These are phyloP conservation scores for Sarocladium strictum DNA, from an alignment of 2,329 filamentous ascomycete genomes.

Conservation along the genomic window DNA sequence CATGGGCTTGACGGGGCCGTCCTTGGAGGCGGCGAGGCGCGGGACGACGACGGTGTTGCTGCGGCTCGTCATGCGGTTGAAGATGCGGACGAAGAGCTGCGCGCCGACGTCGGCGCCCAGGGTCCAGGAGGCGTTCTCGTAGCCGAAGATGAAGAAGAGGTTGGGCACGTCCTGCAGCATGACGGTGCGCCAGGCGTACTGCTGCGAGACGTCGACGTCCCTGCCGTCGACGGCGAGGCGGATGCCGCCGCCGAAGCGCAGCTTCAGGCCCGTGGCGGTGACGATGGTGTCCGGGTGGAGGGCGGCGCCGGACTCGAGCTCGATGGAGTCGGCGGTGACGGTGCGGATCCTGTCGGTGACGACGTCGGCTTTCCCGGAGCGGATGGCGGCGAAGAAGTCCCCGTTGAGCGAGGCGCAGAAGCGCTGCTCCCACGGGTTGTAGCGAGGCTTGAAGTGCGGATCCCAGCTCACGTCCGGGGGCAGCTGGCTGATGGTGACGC, in stretches of 20 bases:
- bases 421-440: constrained; percentile 62
- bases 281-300: constrained; percentile 57
- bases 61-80: constrained; percentile 42
- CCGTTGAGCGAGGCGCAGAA: constrained; percentile 50
- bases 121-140: constrained; percentile 57
- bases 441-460: constrained; percentile 49
- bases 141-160: constrained; percentile 51
- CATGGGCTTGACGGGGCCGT: constrained; percentile 31
- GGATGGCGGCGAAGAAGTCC: constrained; percentile 38
- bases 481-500: constrained; percentile 36
- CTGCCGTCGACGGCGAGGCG: constrained; percentile 44
- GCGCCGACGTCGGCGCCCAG: constrained; percentile 51
- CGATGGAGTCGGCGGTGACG: constrained; percentile 36
- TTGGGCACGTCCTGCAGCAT: constrained; percentile 62
- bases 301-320: constrained; percentile 33
- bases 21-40: constrained; percentile 24
- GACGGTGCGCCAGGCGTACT: constrained; percentile 50
- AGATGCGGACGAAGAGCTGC: constrained; percentile 40
- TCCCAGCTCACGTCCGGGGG: constrained; percentile 40
- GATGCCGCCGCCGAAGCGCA: constrained; percentile 49
- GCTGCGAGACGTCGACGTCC: constrained; percentile 33
- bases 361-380: constrained; percentile 31
- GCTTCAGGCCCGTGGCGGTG: constrained; percentile 56
- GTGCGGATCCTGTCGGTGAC: constrained; percentile 40
- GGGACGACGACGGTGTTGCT: constrained; percentile 38